Evolutionary conservation across 169 alveolate species (phyloP).

Genomic region (Miamiensis avidus): DNA sequence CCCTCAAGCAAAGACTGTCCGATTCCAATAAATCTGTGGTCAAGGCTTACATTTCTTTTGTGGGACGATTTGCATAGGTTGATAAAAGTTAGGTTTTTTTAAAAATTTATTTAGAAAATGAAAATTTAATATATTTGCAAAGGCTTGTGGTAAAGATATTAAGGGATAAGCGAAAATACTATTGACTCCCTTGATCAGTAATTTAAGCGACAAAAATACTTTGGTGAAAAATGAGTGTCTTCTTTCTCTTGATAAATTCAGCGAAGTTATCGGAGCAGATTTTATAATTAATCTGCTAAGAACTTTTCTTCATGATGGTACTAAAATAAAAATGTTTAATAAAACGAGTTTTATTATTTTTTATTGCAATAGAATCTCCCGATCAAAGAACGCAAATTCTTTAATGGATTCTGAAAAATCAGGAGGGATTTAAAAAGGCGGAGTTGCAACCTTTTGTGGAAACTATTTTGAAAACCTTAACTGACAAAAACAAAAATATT

Average conservation of each 20-base stretch:
- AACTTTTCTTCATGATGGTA: constrained; percentile 26
- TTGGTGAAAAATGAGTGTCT: constrained; percentile 33
- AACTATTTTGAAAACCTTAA: constrained; percentile 28
- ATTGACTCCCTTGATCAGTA: constrained; percentile 25
- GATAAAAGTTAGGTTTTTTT: too few species aligned
- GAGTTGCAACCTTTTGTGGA: constrained; percentile 32
- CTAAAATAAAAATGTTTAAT: too few species aligned
- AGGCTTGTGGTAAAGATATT: constrained; percentile 49
- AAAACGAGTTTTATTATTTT: too few species aligned
- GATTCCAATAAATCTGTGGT: constrained; percentile 36
- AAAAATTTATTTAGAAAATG: too few species aligned
- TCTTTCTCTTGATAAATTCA: constrained; percentile 40
- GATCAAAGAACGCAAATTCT: constrained; percentile 26
- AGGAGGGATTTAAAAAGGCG: constrained; percentile 20
- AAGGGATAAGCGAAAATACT: constrained; percentile 21
- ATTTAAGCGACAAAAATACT: constrained; percentile 32
- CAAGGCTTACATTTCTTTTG: constrained; percentile 8
- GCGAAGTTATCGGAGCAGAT: constrained; percentile 27
- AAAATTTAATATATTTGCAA: constrained; percentile 35
- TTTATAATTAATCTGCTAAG: constrained; percentile 7
- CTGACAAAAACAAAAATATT: constrained; percentile 34
- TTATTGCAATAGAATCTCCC: too few species aligned
- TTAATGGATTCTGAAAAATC: constrained; percentile 25
- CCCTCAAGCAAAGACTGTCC: constrained; percentile 13
- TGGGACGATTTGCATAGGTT: not conserved